Percentiles rank a stretch among this genome's conserved stretches.
phyloP scores from a whole-genome alignment of 1,284 basidiomycete species.

The Agroathelia rolfsii region DNA sequence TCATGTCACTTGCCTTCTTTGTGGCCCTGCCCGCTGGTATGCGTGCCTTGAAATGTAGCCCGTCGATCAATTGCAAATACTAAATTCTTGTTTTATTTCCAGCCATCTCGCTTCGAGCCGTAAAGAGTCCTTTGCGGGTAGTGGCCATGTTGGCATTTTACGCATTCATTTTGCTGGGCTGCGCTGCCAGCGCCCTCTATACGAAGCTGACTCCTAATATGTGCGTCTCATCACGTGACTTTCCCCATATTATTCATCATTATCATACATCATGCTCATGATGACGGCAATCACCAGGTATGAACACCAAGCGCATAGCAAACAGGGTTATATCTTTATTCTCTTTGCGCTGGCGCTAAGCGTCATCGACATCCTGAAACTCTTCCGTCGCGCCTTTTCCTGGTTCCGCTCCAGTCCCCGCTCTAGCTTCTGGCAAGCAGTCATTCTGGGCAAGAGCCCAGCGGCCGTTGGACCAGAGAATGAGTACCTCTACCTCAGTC shows the following conservation, averaged over 20 bases:
- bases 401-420: conserved; percentile 36
- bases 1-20: conserved; percentile 71
- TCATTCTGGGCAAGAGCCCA: conserved; percentile 38
- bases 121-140: conserved; percentile 53
- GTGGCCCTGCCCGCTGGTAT: conserved; percentile 64
- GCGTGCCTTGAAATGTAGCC: conserved; percentile 13
- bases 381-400: conserved; percentile 35
- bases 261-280: conserved; percentile 12
- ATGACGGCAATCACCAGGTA: no score
- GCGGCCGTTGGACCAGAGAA: conserved; percentile 23
- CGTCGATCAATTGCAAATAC: conserved; percentile 1
- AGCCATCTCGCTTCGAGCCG: conserved; percentile 70
- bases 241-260: conserved; percentile 11
- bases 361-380: conserved; percentile 41
- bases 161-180: conserved; percentile 42
- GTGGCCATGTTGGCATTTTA: conserved; percentile 53
- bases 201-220: conserved; percentile 69
- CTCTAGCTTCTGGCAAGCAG: conserved; percentile 42
- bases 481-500: conserved; percentile 34
- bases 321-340: conserved; percentile 55
- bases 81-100: conserved; percentile 4
- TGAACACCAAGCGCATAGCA: conserved; percentile 51
- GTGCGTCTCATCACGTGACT: conserved; percentile 32
- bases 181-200: conserved; percentile 56
- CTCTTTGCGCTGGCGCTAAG: conserved; percentile 47